Base-by-base conservation (phyloP, 164 flowering plant genomes). In the Tetracentron sinense region DNA sequence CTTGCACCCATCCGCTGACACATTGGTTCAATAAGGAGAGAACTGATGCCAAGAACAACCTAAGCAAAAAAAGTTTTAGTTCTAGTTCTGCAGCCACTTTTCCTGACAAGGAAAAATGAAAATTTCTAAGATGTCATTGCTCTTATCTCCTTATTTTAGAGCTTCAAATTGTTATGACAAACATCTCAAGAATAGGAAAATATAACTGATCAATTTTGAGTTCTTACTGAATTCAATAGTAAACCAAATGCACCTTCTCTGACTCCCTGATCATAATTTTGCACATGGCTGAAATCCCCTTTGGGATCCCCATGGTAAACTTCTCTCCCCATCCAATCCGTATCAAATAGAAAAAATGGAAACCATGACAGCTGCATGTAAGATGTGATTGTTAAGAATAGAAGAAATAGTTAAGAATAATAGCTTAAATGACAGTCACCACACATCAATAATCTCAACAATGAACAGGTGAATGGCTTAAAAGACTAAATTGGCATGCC, bases 171-270 rank as follows among this genome's bases (percentile, higher is more conserved):
- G 50, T 19, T 33, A 54, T 29, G 56, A 42, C 25, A 17, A 11
- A 27, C 35, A 26, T 62, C 55, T 28, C 28, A 30, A 28, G 48
- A 48, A 38, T 19, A 59, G 12, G 44, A 30, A 33, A 4, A 49
- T 51, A 48, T 42, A 25, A 53, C 57, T 67, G 60, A 33, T 42
- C 61, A 69, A 65, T 62, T 47, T 64, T 70, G 87, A 72, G 90
- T 75, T 83, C 98, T 93, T 93, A 93, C 99, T 54, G 97, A 94
- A 82, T 94, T 94, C 89, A 94, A 83, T 79, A 94, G 96, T 88
- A 94, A 89, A 84, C 99, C 99, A 80, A 94, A 86, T 81, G 99
- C 96, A 89, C 99, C 99, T 88, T 87, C 93, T 84, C 99, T 84
- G 66, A 94, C 96, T 69, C 99, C 99, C 67, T 77, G 80, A 66